Conservation (phyloP, 495 filamentous ascomycete genomes). For the Sabuloglossum arenarium region DNA sequence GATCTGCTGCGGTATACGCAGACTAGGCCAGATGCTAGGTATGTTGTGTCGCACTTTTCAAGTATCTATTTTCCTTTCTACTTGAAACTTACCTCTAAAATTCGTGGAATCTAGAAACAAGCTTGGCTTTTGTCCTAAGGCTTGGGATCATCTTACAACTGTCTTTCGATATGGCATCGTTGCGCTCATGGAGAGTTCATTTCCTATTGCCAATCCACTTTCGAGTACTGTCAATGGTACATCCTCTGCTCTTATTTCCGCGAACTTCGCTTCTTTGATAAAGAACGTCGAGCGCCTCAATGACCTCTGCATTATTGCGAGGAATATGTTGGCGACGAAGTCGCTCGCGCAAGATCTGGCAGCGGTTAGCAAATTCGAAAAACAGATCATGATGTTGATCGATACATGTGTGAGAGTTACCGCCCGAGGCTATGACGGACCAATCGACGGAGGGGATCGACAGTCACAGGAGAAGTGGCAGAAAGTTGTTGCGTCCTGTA, state of each 20-base stretch:
- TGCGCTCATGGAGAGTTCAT: background rate
- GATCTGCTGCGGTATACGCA: background rate
- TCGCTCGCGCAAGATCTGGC: constrained; percentile 76
- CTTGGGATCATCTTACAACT: background rate
- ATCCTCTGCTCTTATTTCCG: constrained; percentile 50
- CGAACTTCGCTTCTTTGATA: constrained; percentile 50
- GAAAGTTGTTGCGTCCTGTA: constrained; percentile 33
- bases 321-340: constrained; percentile 66
- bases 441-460: constrained; percentile 28
- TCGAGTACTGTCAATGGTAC: constrained; percentile 15
- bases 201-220: background rate
- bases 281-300: constrained; percentile 70
- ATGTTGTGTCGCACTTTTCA: background rate
- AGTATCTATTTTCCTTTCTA: background rate
- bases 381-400: constrained; percentile 63
- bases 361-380: constrained; percentile 54
- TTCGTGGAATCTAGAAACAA: background rate
- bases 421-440: constrained; percentile 73
- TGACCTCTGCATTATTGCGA: constrained; percentile 62
- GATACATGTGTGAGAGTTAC: constrained; percentile 73
- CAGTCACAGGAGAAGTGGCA: constrained; percentile 37
- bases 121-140: background rate
- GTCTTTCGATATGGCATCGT: background rate
- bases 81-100: background rate
- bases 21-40: background rate